Conservation (phyloP, 352 stramenopile genomes). For the Globisporangium heterothallicum region DNA sequence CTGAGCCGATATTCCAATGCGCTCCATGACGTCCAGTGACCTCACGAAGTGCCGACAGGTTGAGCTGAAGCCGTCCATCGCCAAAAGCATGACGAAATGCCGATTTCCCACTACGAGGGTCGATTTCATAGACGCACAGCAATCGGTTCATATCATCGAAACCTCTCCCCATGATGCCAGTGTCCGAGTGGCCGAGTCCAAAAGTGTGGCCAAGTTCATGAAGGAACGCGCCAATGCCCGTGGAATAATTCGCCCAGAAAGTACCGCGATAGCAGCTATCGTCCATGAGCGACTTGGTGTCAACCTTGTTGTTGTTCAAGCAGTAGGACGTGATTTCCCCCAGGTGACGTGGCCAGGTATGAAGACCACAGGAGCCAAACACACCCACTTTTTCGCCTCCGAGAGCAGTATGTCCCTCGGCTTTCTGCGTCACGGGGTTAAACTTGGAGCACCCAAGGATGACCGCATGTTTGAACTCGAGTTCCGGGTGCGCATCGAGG, state of each 20-base stretch:
- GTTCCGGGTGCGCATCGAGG: slow-evolving; percentile 21
- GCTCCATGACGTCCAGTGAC: slow-evolving; percentile 25
- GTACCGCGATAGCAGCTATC: slow-evolving; percentile 58
- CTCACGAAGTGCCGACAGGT: slow-evolving; percentile 30
- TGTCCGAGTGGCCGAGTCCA: slow-evolving; percentile 44
- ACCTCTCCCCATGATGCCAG: slow-evolving; percentile 59
- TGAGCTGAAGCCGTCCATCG: slow-evolving; percentile 26
- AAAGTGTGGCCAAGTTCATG: slow-evolving; percentile 66
- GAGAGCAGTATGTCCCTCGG: slow-evolving; percentile 54
- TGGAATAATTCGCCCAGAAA: slow-evolving; percentile 61
- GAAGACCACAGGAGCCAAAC: slow-evolving; percentile 65
- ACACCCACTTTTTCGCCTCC: slow-evolving; percentile 50
- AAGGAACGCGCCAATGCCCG: slow-evolving; percentile 55
- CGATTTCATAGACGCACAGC: slow-evolving; percentile 37
- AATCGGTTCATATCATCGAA: slow-evolving; percentile 75
- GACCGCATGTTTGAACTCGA: slow-evolving; percentile 60
- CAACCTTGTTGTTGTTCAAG: slow-evolving; percentile 52
- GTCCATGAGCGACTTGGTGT: slow-evolving; percentile 40
- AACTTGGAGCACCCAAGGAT: slow-evolving; percentile 63
- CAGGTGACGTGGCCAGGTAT: slow-evolving; percentile 49
- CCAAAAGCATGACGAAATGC: slow-evolving; percentile 16
- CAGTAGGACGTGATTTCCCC: slow-evolving; percentile 43
- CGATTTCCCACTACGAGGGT: slow-evolving; percentile 22
- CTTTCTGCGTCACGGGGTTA: slow-evolving; percentile 39
- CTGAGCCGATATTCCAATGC: slow-evolving; percentile 55